phyloP scores from a whole-genome alignment of 2,329 filamentous ascomycete species.

The Thermomyces lanuginosus region DNA sequence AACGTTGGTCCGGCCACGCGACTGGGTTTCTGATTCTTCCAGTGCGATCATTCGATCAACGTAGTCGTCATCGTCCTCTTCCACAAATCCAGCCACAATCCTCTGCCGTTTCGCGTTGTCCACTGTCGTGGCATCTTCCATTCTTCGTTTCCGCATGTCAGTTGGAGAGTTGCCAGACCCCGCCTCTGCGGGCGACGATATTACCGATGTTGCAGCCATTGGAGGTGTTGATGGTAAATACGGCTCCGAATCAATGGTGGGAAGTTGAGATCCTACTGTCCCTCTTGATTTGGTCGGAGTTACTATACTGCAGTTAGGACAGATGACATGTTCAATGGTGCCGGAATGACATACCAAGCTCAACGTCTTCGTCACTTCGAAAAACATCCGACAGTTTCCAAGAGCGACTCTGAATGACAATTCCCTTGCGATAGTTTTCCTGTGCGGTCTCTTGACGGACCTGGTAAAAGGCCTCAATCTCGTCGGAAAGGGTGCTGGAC shows the following conservation, averaged over 20 bases:
- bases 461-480: conserved; percentile 23
- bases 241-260: conserved; percentile 7
- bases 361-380: conserved; percentile 26
- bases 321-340: conserved; percentile 1
- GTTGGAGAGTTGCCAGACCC: conserved; percentile 17
- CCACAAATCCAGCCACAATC: conserved; percentile 26
- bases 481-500: conserved; percentile 23
- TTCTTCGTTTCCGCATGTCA: conserved; percentile 26
- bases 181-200: conserved; percentile 23
- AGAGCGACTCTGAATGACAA: conserved; percentile 28
- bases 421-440: conserved; percentile 19
- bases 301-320: conserved; percentile 12
- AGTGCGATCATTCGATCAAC: background rate
- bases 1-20: background rate
- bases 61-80: conserved; percentile 25
- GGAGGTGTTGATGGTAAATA: conserved; percentile 21
- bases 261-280: too few species aligned
- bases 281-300: conserved; percentile 24
- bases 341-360: conserved; percentile 13
- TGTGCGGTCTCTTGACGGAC: conserved; percentile 12
- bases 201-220: conserved; percentile 22
- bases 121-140: conserved; percentile 13
- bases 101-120: conserved; percentile 25
- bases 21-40: too few species aligned
- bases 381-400: conserved; percentile 29